phyloP scores from a whole-genome alignment of 129 eudicot genomes.

The Silybum marianum region DNA sequence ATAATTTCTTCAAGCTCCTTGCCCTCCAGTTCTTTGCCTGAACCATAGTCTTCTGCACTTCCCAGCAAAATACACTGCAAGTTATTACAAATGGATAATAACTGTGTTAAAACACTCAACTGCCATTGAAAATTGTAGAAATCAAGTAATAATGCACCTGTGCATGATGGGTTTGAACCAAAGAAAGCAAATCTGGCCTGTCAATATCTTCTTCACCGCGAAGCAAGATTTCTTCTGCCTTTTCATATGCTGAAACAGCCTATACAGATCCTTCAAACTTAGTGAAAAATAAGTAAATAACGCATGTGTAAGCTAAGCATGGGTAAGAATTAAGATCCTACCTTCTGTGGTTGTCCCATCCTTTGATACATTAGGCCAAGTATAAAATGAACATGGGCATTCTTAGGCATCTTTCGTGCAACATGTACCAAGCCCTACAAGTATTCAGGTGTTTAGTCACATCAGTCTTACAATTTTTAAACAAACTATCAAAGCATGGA shows the following conservation, averaged over 20 bases:
- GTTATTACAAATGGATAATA: constrained; percentile 6
- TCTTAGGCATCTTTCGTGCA: constrained; percentile 92
- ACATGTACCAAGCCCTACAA: constrained; percentile 86
- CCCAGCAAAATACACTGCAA: constrained; percentile 83
- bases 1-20: constrained; percentile 79
- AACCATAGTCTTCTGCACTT: constrained; percentile 68
- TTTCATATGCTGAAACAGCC: constrained; percentile 85
- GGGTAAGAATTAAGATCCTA: constrained; percentile 20
- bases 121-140: neutral
- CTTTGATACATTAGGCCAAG: constrained; percentile 93
- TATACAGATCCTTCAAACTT: constrained; percentile 22
- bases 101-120: neutral
- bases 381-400: constrained; percentile 92
- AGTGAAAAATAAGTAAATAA: constrained; percentile 5
- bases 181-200: constrained; percentile 86
- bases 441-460: constrained; percentile 7
- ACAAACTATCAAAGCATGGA: neutral
- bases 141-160: constrained; percentile 49
- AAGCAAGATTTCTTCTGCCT: constrained; percentile 91
- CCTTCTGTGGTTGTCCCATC: constrained; percentile 98
- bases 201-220: constrained; percentile 92
- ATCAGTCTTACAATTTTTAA: neutral
- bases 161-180: constrained; percentile 96
- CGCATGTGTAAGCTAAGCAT: neutral
- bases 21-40: constrained; percentile 68